Percentiles rank a stretch among this genome's conserved stretches.
These are phyloP conservation scores for Carpinus viminea DNA, from an alignment of 306 rosid genomes.

Conservation along the genomic window DNA sequence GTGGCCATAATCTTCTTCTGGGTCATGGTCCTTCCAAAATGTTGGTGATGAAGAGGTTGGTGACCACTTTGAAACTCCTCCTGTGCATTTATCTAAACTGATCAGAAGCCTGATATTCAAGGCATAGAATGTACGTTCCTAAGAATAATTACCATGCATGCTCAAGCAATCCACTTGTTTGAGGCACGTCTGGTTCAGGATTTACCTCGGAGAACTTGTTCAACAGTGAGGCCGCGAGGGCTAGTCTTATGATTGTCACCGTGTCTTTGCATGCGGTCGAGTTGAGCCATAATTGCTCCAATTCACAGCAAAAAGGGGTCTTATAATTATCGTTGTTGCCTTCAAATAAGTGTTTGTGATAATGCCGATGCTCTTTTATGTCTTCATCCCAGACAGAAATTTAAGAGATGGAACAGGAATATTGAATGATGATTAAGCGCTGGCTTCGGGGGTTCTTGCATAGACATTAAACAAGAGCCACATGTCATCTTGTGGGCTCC, in stretches of 20 bases:
- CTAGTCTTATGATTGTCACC: constrained; percentile 30
- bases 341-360: constrained; percentile 18
- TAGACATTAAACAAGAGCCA: constrained; percentile 33
- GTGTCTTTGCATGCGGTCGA: constrained; percentile 46
- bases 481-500: constrained; percentile 35
- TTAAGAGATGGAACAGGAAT: constrained; percentile 11
- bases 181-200: not conserved
- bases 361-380: constrained; percentile 7
- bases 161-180: too few relatives aligned
- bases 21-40: constrained; percentile 43
- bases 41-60: constrained; percentile 32
- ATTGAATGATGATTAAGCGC: constrained; percentile 27
- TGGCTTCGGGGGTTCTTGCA: constrained; percentile 44
- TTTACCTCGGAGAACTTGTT: constrained; percentile 77
- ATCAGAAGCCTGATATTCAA: not conserved
- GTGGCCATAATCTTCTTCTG: constrained; percentile 58
- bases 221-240: constrained; percentile 43
- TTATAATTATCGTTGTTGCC: constrained; percentile 1
- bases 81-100: constrained; percentile 19
- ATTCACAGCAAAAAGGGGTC: not conserved
- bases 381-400: constrained; percentile 23
- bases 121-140: too few relatives aligned
- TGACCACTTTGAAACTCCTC: constrained; percentile 38
- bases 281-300: constrained; percentile 57
- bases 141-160: too few relatives aligned